These are phyloP conservation scores for Aureobasidium sp. DNA, from an alignment of 2,329 filamentous ascomycete genomes.

Conservation along the genomic window DNA sequence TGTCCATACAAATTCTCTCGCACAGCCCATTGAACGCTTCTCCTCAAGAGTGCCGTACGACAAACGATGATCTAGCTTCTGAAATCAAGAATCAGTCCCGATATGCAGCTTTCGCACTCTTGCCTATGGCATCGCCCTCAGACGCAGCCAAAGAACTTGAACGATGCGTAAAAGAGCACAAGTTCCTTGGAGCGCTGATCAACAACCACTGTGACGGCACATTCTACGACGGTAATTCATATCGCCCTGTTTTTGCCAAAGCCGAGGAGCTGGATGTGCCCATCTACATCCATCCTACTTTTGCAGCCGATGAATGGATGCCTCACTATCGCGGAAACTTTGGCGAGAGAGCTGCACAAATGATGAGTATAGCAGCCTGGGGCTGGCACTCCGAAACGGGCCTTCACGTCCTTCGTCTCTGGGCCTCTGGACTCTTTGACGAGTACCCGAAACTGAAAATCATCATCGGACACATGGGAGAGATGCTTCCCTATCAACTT, in stretches of 20 bases:
- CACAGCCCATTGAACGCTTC: constrained; percentile 27
- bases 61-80: constrained; percentile 30
- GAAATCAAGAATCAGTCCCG: constrained; percentile 24
- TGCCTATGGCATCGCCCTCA: constrained; percentile 28
- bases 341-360: constrained; percentile 23
- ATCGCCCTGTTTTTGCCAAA: constrained; percentile 26
- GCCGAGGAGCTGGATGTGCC: constrained; percentile 42
- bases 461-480: constrained; percentile 51
- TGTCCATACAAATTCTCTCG: constrained; percentile 31
- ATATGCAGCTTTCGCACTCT: constrained; percentile 30
- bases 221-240: constrained; percentile 28
- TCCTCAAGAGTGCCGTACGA: constrained; percentile 24
- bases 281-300: constrained; percentile 47
- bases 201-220: constrained; percentile 31
- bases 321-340: constrained; percentile 36
- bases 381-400: constrained; percentile 48
- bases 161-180: constrained; percentile 26
- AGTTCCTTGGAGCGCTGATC: constrained; percentile 32
- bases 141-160: constrained; percentile 28
- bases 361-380: constrained; percentile 39
- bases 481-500: constrained; percentile 52
- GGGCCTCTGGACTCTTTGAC: constrained; percentile 50
- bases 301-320: constrained; percentile 33
- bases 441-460: constrained; percentile 48
- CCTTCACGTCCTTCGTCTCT: constrained; percentile 45